Evolutionary conservation across 1,284 basidiomycete species (phyloP), one percentile per base, ranked within the genome.

Genomic region (Jaminaea rosea): DNA sequence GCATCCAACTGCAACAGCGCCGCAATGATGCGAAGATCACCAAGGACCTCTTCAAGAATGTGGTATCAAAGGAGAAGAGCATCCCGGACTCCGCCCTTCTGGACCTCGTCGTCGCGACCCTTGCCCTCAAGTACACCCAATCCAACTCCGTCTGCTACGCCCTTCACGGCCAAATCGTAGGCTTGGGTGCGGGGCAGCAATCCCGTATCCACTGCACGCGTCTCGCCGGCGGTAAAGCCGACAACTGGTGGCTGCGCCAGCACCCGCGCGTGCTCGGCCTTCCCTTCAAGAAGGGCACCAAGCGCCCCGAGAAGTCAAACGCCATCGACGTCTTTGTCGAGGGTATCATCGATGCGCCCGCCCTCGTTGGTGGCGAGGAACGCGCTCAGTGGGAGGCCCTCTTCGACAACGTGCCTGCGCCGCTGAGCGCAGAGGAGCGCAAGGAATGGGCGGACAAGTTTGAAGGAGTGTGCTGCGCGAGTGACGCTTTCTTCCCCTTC

Each of bases 401-500:
- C 54, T 98, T 99, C 65, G 88, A 89, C 60, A 78, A 77, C 28
- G 77, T 83, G 8, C 88, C 91, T 0, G 77, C 76, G 57, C 78
- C 84, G 17, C 77, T 99, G 59, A 83, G 78, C 17, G 80, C 77
- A 19, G 80, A 81, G 63, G 92, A 96, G 78, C 84, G 83, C 21
- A 60, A 54, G 44, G 50, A 60, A 53, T 68, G 70, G 50, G 59
- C 61, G n/a, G 55, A 51, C n/a, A 46, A 57, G 49, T 58, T 73
- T 24, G 55, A 84, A 49, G 87, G 83, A 29, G 93, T 98, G 46
- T 84, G 87, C 6, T 92, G 92, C 75, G 88, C 88, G 31, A 90
- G 87, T 60, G 94, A 98, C 69, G 93, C 93, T 53, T 98, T 98
- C 81, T 98, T 98, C 88, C 93, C 93, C 34, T 98, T 98, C 84